These are phyloP conservation scores for Phytophthora megakarya DNA, from an alignment of 352 stramenopile species.

Conservation along the genomic window DNA sequence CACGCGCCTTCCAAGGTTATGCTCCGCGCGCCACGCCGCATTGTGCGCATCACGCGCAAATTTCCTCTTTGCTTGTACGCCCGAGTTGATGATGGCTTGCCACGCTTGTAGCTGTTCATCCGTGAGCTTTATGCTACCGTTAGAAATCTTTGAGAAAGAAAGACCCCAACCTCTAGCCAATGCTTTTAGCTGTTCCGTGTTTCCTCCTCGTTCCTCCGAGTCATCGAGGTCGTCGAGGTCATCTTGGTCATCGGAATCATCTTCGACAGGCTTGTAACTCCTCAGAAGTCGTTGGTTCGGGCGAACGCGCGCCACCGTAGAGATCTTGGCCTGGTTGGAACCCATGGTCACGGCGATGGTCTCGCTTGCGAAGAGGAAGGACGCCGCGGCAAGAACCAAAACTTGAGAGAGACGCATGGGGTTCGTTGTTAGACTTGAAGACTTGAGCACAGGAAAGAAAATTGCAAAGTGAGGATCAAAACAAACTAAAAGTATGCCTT, in stretches of 20 bases:
- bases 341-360: not conserved
- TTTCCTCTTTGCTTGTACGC: too few species aligned
- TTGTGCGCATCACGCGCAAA: too few species aligned
- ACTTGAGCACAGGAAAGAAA: not conserved
- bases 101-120: too few species aligned
- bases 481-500: too few species aligned
- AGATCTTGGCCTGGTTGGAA: conserved; percentile 5
- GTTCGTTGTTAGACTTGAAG: conserved; percentile 1
- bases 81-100: too few species aligned
- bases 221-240: not conserved
- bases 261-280: not conserved
- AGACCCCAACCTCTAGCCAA: too few species aligned
- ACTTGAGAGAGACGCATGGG: conserved; percentile 15
- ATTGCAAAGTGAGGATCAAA: not conserved
- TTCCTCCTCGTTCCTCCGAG: not conserved
- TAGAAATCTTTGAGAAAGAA: too few species aligned
- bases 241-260: not conserved
- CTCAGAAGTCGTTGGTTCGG: conserved; percentile 3
- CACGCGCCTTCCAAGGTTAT: too few species aligned
- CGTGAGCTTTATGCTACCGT: too few species aligned
- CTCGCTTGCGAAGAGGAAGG: conserved; percentile 11
- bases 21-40: too few species aligned
- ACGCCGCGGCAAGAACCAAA: conserved; percentile 2
- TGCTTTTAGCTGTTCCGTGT: too few species aligned
- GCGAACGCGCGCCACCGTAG: not conserved